Base-by-base conservation (phyloP, 371 early-diverging fungal genomes). In the Catenaria anguillulae region DNA sequence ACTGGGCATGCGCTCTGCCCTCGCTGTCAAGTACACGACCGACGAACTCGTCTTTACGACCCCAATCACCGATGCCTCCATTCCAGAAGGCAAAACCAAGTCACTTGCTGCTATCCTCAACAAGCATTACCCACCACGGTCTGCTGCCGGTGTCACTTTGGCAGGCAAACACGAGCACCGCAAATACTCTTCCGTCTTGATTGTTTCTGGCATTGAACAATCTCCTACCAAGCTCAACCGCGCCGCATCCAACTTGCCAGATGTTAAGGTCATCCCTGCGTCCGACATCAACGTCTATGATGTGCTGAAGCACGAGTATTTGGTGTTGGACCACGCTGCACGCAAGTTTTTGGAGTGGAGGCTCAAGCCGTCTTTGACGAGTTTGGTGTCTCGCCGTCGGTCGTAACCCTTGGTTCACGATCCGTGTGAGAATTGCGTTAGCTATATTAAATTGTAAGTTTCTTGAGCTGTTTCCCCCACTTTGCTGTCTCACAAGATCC, bases 11-110 rank as follows among this genome's bases (percentile, higher is more conserved):
- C 82, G 92, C 40, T 76, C 85, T 26, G 92, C 90, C 1, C 74
- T 96, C 21, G 86, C 92, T 33, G 79, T 89, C 43, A 96, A 94
- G 72, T 93, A 84, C 69, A 79, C 80, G 6, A 93, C 93, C 76
- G 84, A 90, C 69, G 90, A 94, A 70, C 69, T 96, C 17, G 58
- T 58, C 29, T 21, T 58, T 8, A 35, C 34, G 36, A 35, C n/a
- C 43, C 33, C 12, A 17, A 2, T 36, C 17, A 21, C 4, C 10
- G 19, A 21, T 2, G 45, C 3, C 45, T 4, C 45, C 10, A 23
- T 43, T 17, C 26, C 26, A 17, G 17, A 15, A 8, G 31, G 52
- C 52, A 58, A 58, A 19, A 36, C 58, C 24, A 6, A 15, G 34
- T 19, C 33, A 2, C 43, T 58, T 13, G 10, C 12, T 10, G 35